Base-by-base conservation (phyloP, 345 rosid species). In the Laguncularia racemosa region DNA sequence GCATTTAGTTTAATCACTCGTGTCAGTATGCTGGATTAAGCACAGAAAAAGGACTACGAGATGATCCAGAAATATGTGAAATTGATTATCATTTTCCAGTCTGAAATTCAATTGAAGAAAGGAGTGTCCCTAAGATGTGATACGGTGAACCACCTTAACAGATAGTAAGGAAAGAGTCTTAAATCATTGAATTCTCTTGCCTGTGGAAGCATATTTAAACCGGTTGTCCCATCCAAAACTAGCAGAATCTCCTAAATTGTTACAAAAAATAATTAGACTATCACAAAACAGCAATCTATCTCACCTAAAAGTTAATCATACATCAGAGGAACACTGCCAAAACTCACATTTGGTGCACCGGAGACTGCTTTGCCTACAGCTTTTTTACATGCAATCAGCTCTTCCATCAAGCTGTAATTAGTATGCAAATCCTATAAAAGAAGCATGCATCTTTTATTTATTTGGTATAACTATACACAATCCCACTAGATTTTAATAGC, bases 181-280 rank as follows among this genome's bases (percentile, higher is more conserved):
- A 86, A 96, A 73, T 89, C 98, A 73, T 92, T 92, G 76, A 92
- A 92, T 63, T 92, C 98, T 72, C 98, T 83, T 58, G 98, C 98
- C 71, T 92, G 98, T 51, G 98, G 98, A 68, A 92, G 96, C 98
- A 89, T 89, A 76, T 92, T 92, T 72, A 92, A 66, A 48, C 98
- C 98, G 16, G 98, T 92, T 23, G 88, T 92, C 64, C 98, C 98
- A 77, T 92, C 98, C 62, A 92, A 82, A 54, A 92, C 98, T 57
- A 86, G 88, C 28, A 92, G 69, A 63, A 89, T 89, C 79, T 92
- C 98, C 98, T 92, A 78, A 17, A 58, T 47, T 9, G 14, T 23
- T 58, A 23, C 10, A 17, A 14, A n/a, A 58, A 16, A 28, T 17
- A 13, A 38, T 46, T 45, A 58, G 57, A 51, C 28, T 21, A 40